A percentile compares a stretch with the other conserved stretches of the same genome.
Evolutionary conservation across 495 filamentous ascomycete genomes (phyloP).

Genomic region (Sphaerosporella brunnea): DNA sequence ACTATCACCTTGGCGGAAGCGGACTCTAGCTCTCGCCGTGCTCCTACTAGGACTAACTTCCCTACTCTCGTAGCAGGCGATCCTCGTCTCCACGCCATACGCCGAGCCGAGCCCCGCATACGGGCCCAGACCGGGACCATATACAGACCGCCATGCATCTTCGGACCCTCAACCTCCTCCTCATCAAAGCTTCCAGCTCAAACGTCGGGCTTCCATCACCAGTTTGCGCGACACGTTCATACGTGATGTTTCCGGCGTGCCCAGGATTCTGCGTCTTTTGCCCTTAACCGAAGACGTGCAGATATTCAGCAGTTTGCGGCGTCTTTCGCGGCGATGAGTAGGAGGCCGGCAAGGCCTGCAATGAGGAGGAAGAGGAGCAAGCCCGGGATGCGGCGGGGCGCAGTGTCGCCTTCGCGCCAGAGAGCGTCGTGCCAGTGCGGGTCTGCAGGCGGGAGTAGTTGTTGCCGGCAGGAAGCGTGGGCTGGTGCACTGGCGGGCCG

Average conservation of each 20-base stretch:
- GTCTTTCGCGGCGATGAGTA: conserved; percentile 55
- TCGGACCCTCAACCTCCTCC: conserved; percentile 37
- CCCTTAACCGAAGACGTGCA: conserved; percentile 36
- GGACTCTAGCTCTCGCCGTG: conserved; percentile 43
- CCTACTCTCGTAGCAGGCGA: conserved; percentile 43
- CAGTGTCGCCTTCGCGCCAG: conserved; percentile 37
- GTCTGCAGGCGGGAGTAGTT: background rate
- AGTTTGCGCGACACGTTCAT: conserved; percentile 76
- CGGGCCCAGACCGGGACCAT: conserved; percentile 32
- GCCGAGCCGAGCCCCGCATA: conserved; percentile 38
- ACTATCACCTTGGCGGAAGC: conserved; percentile 30
- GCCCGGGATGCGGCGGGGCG: conserved; percentile 49
- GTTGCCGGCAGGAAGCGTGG: background rate
- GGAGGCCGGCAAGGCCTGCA: conserved; percentile 36
- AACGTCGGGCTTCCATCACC: conserved; percentile 38
- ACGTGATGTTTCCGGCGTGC: conserved; percentile 33
- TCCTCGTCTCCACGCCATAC: no score
- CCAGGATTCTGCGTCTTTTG: conserved; percentile 38
- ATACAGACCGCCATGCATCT: conserved; percentile 43
- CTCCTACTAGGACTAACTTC: conserved; percentile 39
- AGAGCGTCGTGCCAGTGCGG: conserved; percentile 61
- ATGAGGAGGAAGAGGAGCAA: conserved; percentile 63
- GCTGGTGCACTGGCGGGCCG: background rate
- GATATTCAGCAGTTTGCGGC: conserved; percentile 41
- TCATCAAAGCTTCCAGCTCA: conserved; percentile 49